Evolutionary conservation across 2,329 filamentous ascomycete genomes (phyloP).

Genomic region (Neurospora sp.): DNA sequence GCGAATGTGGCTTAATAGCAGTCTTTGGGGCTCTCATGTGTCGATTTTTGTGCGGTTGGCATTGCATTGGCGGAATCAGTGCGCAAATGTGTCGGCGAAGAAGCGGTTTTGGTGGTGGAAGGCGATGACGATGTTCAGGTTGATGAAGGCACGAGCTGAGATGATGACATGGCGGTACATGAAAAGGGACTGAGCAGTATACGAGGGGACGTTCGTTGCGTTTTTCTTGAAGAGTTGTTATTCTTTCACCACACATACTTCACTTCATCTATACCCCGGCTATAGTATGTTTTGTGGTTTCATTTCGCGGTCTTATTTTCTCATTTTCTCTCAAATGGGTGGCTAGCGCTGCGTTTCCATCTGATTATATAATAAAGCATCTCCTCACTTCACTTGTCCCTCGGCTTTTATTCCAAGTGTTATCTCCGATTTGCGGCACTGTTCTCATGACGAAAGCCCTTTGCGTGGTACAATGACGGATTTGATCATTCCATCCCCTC

Average conservation of each 20-base stretch:
- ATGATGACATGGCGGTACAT: background rate
- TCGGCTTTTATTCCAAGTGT: background rate
- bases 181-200: background rate
- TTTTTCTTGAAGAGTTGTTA: background rate
- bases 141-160: background rate
- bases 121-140: background rate
- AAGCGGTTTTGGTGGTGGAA: background rate
- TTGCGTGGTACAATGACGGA: background rate
- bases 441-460: background rate
- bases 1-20: conserved; percentile 2
- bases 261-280: background rate
- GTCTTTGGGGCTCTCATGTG: background rate
- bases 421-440: background rate
- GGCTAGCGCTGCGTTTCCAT: background rate
- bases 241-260: background rate
- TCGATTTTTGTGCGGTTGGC: background rate
- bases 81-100: background rate
- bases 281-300: background rate
- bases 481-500: background rate
- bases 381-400: background rate
- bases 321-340: background rate
- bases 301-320: background rate
- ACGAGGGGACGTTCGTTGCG: background rate
- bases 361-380: background rate
- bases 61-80: background rate